Evolutionary conservation across 164 flowering plant species (phyloP), one percentile per base, ranked within the genome.

Genomic region (Vitis amurensis): DNA sequence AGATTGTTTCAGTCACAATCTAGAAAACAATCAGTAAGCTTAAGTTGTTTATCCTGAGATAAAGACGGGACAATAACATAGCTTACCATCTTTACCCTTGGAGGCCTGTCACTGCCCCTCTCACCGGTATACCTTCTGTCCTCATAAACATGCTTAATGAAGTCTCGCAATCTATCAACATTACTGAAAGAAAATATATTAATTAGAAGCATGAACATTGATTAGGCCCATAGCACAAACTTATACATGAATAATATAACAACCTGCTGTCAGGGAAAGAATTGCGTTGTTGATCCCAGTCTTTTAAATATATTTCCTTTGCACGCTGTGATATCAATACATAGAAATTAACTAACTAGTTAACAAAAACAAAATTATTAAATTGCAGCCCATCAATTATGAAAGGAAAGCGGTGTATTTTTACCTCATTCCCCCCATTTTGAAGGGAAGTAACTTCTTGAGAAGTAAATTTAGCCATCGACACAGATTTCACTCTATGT

Each of bases 361-460:
- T 11, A 30, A 27, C 3, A 7, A 29, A 19, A 64, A 55, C n/a
- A 30, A 49, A 17, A 57, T 12, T 62, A 71, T 4, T 9, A 58
- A 15, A 59, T 14, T 49, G 17, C 16, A 37, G 58, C 8, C 5
- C 31, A 59, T 29, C 61, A 11, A 60, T 67, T 23, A 15, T 49
- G 44, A 37, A 2, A 6, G 50, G 29, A 4, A 17, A 44, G 7
- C 0, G 48, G 27, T n/a, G 53, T 7, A 64, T 16, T 6, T 57
- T 17, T 16, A 88, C 93, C 89, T 87, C 86, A 79, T 89, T 89
- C 61, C 93, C 93, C n/a, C 83, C 91, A 0, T 85, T 85, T 70
- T 85, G 88, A 74, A 89, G 93, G 58, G 86, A 78, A 68, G 29
- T 67, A 37, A 83, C 86, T 76, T 88, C 92, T 74, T 85, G 86